phyloP scores from a whole-genome alignment of 441 rosid species.

The Populus hybrid region DNA sequence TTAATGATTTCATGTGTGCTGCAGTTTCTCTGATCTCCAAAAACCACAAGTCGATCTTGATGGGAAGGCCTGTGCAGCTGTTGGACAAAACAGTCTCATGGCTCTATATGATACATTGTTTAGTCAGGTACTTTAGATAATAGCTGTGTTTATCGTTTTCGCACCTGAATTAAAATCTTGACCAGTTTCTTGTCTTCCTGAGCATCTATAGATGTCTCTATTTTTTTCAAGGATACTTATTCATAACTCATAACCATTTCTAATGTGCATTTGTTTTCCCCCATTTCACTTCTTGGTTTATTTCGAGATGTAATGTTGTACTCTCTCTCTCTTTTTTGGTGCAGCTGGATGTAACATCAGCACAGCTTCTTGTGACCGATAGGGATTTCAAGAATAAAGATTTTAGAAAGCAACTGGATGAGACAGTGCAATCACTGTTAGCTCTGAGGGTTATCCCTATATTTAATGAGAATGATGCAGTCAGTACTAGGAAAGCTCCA shows the following conservation, averaged over 20 bases:
- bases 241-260: not conserved
- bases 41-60: slow-evolving; percentile 85
- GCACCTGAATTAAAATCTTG: not conserved
- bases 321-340: slow-evolving; percentile 6
- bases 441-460: slow-evolving; percentile 75
- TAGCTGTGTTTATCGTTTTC: not conserved
- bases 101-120: slow-evolving; percentile 88
- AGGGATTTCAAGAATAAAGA: slow-evolving; percentile 71
- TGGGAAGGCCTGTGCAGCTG: slow-evolving; percentile 99
- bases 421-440: slow-evolving; percentile 70
- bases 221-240: not conserved
- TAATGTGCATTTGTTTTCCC: not conserved
- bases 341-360: slow-evolving; percentile 93
- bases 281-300: not conserved
- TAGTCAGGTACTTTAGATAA: slow-evolving; percentile 56
- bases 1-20: slow-evolving; percentile 9
- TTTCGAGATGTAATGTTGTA: not conserved
- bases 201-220: slow-evolving; percentile 2
- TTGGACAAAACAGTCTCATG: slow-evolving; percentile 97
- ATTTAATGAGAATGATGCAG: slow-evolving; percentile 96
- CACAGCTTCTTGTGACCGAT: slow-evolving; percentile 96
- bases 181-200: not conserved
- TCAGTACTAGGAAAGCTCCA: slow-evolving; percentile 96
- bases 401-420: slow-evolving; percentile 78
- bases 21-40: slow-evolving; percentile 92